Percentiles rank a stretch among this genome's conserved stretches.
Conservation (phyloP, 495 filamentous ascomycete species). For the Penicillium paradoxum region DNA sequence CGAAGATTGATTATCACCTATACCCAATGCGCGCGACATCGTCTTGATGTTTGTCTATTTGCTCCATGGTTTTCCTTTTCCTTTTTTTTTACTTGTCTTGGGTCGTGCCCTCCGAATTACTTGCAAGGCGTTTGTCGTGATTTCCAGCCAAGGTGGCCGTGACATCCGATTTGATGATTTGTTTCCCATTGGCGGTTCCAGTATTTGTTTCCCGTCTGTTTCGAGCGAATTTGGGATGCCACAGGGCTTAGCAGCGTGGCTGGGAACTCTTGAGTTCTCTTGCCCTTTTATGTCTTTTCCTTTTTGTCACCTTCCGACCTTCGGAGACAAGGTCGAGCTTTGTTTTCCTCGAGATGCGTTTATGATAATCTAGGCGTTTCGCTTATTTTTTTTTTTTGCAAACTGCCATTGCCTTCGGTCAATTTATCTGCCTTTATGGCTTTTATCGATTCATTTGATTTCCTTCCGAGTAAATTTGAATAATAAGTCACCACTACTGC, state of each 20-base stretch:
- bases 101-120: neutral
- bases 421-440: neutral
- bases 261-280: neutral
- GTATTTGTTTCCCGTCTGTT: neutral
- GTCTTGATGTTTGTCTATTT: neutral
- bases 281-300: neutral
- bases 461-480: neutral
- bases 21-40: slow-evolving; percentile 6
- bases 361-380: neutral
- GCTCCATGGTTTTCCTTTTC: neutral
- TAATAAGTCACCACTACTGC: neutral
- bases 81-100: neutral
- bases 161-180: neutral
- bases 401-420: neutral
- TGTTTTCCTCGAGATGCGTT: neutral
- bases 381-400: neutral
- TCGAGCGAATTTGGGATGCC: neutral
- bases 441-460: neutral
- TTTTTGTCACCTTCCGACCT: neutral
- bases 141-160: neutral
- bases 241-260: neutral
- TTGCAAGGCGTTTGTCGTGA: neutral
- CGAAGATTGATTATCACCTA: slow-evolving; percentile 12
- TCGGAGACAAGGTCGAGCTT: neutral
- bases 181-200: neutral